These are phyloP conservation scores for Micromonas commoda DNA, from an alignment of 139 green algal genomes.

Conservation along the genomic window DNA sequence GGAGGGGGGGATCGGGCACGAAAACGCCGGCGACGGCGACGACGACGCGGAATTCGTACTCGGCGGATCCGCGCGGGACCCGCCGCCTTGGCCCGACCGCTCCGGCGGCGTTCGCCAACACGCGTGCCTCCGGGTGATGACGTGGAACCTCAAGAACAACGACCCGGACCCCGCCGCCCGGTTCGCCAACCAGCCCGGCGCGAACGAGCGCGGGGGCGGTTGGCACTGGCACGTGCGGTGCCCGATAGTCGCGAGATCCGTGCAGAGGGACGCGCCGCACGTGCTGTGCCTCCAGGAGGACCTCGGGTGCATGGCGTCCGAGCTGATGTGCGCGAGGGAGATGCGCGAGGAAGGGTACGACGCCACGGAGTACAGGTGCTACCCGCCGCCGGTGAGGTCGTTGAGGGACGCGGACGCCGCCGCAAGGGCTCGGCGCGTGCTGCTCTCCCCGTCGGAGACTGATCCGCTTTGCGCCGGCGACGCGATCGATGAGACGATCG, in stretches of 20 bases:
- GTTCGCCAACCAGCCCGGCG: not conserved
- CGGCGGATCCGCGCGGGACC: too few relatives aligned
- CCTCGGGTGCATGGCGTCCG: not conserved
- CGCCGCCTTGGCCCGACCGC: not conserved
- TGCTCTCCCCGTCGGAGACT: not conserved
- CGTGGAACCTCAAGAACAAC: slow-evolving; percentile 11
- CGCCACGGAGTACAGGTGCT: not conserved
- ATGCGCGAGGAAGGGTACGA: not conserved
- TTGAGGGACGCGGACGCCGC: not conserved
- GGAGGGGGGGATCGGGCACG: too few relatives aligned
- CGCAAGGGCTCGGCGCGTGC: too few relatives aligned
- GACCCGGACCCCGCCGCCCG: not conserved
- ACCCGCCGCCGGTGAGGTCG: not conserved
- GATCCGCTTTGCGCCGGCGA: not conserved
- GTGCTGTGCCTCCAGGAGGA: slow-evolving; percentile 7
- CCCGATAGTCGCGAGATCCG: not conserved
- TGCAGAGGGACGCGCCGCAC: not conserved
- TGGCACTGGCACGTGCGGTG: not conserved
- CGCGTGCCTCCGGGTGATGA: not conserved
- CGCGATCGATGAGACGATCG: not conserved
- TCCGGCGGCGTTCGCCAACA: not conserved
- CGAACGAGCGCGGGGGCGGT: not conserved
- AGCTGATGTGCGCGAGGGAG: not conserved
- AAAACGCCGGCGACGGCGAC: too few relatives aligned
- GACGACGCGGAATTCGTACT: too few relatives aligned